Conservation (phyloP, 106 monocot species). For the Dendrobium huoshanense region DNA sequence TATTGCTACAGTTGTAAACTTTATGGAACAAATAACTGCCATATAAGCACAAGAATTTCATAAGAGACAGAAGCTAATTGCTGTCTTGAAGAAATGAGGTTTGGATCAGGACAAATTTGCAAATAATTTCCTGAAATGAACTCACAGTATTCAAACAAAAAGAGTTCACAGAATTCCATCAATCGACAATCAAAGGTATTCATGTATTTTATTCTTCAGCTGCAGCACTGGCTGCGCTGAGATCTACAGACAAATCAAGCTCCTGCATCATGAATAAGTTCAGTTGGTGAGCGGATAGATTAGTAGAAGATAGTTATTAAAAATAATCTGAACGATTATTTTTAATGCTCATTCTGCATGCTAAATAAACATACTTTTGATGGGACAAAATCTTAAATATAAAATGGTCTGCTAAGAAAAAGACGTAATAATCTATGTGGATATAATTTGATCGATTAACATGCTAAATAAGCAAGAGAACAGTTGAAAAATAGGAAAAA, state of each 20-base stretch:
- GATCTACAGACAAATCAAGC: constrained; percentile 57
- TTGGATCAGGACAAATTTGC: neutral
- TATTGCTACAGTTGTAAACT: neutral
- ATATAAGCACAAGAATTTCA: too few relatives aligned
- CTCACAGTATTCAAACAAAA: neutral
- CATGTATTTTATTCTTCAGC: constrained; percentile 32
- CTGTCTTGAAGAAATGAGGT: neutral
- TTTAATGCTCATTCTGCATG: neutral
- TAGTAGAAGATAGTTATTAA: too few relatives aligned
- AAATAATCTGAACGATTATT: too few relatives aligned
- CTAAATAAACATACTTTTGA: too few relatives aligned
- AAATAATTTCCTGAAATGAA: neutral
- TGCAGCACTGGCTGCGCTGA: constrained; percentile 72
- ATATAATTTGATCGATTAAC: neutral
- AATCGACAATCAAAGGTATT: neutral
- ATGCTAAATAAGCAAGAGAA: neutral
- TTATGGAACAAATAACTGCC: too few relatives aligned
- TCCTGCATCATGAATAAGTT: constrained; percentile 27
- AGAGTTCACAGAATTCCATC: neutral
- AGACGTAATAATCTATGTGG: neutral
- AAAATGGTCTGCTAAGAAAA: too few relatives aligned
- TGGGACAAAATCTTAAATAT: too few relatives aligned
- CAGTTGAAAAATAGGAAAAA: too few relatives aligned
- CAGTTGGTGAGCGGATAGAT: neutral
- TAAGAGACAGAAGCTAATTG: too few relatives aligned